These are phyloP conservation scores for Smallanthus sonchifolius DNA, from an alignment of 129 eudicot genomes.

Conservation along the genomic window DNA sequence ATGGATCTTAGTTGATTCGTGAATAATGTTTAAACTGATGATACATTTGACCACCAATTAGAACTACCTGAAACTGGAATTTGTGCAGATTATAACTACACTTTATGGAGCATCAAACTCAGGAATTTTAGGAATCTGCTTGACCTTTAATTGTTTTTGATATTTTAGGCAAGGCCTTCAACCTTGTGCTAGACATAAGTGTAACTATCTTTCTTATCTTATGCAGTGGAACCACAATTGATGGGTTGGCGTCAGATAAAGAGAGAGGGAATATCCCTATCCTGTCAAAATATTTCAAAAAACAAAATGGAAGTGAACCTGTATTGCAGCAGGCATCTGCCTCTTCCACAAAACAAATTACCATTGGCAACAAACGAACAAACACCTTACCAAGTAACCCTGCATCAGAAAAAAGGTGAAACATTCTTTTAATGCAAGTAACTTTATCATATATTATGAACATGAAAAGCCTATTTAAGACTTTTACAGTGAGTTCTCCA, in stretches of 20 bases:
- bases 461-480: conserved; percentile 1
- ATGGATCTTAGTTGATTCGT: conserved; percentile 1
- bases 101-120: background rate
- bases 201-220: conserved; percentile 9
- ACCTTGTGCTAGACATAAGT: background rate
- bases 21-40: background rate
- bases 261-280: conserved; percentile 28
- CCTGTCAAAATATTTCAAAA: conserved; percentile 41
- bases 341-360: conserved; percentile 31
- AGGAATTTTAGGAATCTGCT: background rate
- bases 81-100: background rate
- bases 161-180: conserved; percentile 7
- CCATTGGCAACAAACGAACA: conserved; percentile 23
- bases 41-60: background rate
- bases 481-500: conserved; percentile 29
- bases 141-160: background rate
- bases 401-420: conserved; percentile 45
- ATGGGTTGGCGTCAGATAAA: conserved; percentile 22
- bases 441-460: conserved; percentile 10
- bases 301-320: conserved; percentile 35
- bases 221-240: conserved; percentile 44
- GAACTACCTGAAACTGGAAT: background rate
- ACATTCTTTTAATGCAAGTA: conserved; percentile 2
- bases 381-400: conserved; percentile 24
- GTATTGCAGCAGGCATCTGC: conserved; percentile 37